These are phyloP conservation scores for Cladosporium phlei DNA, from an alignment of 2,329 filamentous ascomycete genomes.

Conservation along the genomic window DNA sequence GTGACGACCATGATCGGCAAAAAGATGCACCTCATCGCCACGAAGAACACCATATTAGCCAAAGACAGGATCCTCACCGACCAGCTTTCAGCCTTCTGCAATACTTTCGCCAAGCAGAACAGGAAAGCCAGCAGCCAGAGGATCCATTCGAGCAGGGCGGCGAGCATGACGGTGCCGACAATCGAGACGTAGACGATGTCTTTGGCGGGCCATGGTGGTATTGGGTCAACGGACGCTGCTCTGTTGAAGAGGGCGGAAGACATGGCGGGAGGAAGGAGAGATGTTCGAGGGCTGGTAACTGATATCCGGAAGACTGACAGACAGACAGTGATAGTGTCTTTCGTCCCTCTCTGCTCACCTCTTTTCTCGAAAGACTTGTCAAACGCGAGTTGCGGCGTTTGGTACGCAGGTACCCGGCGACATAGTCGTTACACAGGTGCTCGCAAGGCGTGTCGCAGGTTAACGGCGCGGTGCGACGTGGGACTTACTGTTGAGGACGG, in stretches of 20 bases:
- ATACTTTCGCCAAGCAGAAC: constrained; percentile 87
- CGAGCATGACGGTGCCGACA: constrained; percentile 74
- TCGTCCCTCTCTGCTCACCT: neutral
- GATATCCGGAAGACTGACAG: neutral
- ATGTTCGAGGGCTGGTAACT: no score
- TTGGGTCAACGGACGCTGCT: neutral
- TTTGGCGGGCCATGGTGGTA: constrained; percentile 23
- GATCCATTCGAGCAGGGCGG: constrained; percentile 86
- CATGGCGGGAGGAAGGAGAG: no score
- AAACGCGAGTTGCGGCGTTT: neutral
- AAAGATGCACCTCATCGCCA: constrained; percentile 77
- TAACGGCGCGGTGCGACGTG: neutral
- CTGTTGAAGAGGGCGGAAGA: constrained; percentile 12
- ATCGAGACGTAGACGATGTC: constrained; percentile 83
- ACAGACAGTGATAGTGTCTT: neutral
- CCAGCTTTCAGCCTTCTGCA: constrained; percentile 82
- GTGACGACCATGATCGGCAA: constrained; percentile 93
- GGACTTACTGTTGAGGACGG: neutral
- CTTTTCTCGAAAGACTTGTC: neutral
- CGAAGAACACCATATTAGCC: constrained; percentile 68
- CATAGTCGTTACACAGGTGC: neutral
- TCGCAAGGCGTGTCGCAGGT: neutral
- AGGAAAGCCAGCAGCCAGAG: constrained; percentile 91
- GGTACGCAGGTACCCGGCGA: neutral
- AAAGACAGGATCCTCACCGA: constrained; percentile 74